Evolutionary conservation across 371 early-diverging fungal genomes (phyloP).

Genomic region (Mucor mucedo): DNA sequence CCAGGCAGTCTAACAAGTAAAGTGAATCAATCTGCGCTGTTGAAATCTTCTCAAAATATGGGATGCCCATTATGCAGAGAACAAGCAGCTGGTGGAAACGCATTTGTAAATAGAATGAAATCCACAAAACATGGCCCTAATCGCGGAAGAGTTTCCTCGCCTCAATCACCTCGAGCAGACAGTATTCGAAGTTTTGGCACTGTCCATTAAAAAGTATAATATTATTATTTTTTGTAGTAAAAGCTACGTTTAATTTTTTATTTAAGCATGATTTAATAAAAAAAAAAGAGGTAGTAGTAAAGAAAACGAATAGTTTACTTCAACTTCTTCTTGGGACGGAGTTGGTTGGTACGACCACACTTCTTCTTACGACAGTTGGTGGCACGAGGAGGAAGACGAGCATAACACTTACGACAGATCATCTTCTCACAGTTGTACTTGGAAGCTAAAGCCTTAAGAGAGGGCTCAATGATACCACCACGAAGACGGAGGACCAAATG

Average conservation of each 20-base stretch:
- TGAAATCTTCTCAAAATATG: slow-evolving; percentile 54
- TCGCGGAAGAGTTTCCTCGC: not conserved
- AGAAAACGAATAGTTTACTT: slow-evolving; percentile 32
- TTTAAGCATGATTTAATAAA: not conserved
- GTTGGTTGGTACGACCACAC: slow-evolving; percentile 98
- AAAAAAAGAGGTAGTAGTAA: not conserved
- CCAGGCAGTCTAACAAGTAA: slow-evolving; percentile 49
- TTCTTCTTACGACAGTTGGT: slow-evolving; percentile 99
- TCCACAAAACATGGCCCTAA: slow-evolving; percentile 30
- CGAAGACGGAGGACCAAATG: slow-evolving; percentile 97
- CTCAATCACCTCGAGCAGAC: slow-evolving; percentile 32
- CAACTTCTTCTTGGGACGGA: slow-evolving; percentile 94
- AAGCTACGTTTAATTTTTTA: not conserved
- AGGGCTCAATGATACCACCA: slow-evolving; percentile 96
- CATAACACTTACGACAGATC: slow-evolving; percentile 99
- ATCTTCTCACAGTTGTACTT: slow-evolving; percentile 99
- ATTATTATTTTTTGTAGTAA: not conserved
- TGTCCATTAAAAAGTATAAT: slow-evolving; percentile 29
- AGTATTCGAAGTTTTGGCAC: slow-evolving; percentile 49
- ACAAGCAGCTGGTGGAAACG: slow-evolving; percentile 58
- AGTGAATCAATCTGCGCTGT: slow-evolving; percentile 58
- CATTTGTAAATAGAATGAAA: slow-evolving; percentile 57
- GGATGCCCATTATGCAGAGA: slow-evolving; percentile 64
- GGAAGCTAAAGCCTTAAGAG: slow-evolving; percentile 93
- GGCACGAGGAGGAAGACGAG: slow-evolving; percentile 97